A percentile compares a stretch with the other conserved stretches of the same genome.
Evolutionary conservation across 148 eudicot species (phyloP).

Genomic region (Simmondsia chinensis): DNA sequence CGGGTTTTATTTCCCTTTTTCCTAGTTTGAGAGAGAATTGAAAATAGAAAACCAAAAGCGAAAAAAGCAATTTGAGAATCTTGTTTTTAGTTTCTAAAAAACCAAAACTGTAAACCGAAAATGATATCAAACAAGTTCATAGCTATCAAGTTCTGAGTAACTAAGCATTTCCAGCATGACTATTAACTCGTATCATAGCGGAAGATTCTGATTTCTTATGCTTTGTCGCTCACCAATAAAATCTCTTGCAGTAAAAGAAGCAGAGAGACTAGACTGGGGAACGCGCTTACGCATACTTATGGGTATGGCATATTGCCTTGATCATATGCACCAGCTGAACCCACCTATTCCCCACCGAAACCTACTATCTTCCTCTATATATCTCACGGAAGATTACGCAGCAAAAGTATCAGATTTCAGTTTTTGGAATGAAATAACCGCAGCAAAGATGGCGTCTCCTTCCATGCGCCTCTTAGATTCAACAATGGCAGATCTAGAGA

Average conservation of each 20-base stretch:
- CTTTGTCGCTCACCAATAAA: no score
- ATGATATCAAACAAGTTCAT: no score
- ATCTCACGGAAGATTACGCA: slow-evolving; percentile 87
- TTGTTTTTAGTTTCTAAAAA: no score
- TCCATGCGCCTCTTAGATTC: slow-evolving; percentile 42
- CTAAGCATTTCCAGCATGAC: no score
- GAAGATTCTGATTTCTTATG: no score
- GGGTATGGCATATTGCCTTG: slow-evolving; percentile 91
- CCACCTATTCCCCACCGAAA: slow-evolving; percentile 56
- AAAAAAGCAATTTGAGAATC: no score
- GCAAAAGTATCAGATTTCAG: slow-evolving; percentile 83
- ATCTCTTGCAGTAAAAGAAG: slow-evolving; percentile 62
- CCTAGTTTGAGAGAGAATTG: no score
- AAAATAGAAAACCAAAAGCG: no score
- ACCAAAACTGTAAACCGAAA: no score
- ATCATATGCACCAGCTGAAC: slow-evolving; percentile 65
- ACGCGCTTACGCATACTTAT: slow-evolving; percentile 62
- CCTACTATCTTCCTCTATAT: slow-evolving; percentile 59
- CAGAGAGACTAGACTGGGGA: slow-evolving; percentile 87
- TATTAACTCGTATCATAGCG: no score
- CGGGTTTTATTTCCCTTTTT: no score
- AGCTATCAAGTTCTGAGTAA: no score
- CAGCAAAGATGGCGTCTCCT: slow-evolving; percentile 45
- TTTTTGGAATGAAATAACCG: slow-evolving; percentile 45
- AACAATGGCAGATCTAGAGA: slow-evolving; percentile 25